Conservation (phyloP, 805 yeast genomes). For the Myxozyma monticola region DNA sequence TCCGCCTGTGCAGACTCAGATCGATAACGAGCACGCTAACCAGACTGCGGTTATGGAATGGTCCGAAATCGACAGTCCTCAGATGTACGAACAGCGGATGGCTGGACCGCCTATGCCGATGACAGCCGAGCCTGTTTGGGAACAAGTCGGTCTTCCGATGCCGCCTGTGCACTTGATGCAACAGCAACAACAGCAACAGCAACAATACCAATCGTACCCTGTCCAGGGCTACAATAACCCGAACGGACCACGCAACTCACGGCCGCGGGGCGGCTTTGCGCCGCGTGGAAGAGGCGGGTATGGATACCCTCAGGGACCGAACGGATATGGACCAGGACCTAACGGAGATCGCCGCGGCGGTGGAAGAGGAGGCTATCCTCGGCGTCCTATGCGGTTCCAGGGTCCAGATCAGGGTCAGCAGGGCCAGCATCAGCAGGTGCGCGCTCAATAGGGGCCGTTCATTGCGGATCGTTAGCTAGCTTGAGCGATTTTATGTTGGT, state of each 20-base stretch:
- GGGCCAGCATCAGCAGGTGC: slow-evolving; percentile 15
- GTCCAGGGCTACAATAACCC: not conserved
- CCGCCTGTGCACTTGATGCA: not conserved
- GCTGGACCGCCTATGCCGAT: not conserved
- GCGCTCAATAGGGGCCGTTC: no score
- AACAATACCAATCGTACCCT: no score
- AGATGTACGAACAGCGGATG: not conserved
- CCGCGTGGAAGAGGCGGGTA: slow-evolving; percentile 9
- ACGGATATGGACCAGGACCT: no score
- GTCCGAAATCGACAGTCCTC: not conserved
- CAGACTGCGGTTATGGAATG: slow-evolving; percentile 7
- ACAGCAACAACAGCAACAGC: no score
- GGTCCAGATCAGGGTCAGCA: slow-evolving; percentile 8
- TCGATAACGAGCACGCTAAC: slow-evolving; percentile 18
- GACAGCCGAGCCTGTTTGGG: slow-evolving; percentile 9
- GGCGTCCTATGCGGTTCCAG: not conserved
- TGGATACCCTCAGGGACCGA: no score
- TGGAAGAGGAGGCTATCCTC: slow-evolving; percentile 13
- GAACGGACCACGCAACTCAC: slow-evolving; percentile 1
- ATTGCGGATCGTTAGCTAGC: no score
- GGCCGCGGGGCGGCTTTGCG: slow-evolving; percentile 1
- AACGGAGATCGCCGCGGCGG: slow-evolving; percentile 10
- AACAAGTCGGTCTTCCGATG: slow-evolving; percentile 7
- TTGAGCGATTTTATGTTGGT: no score
- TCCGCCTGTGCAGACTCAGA: slow-evolving; percentile 10